Evolutionary conservation across 305 asterid genomes (phyloP), one percentile per base, ranked within the genome.

Genomic region (Salvia sclarea): DNA sequence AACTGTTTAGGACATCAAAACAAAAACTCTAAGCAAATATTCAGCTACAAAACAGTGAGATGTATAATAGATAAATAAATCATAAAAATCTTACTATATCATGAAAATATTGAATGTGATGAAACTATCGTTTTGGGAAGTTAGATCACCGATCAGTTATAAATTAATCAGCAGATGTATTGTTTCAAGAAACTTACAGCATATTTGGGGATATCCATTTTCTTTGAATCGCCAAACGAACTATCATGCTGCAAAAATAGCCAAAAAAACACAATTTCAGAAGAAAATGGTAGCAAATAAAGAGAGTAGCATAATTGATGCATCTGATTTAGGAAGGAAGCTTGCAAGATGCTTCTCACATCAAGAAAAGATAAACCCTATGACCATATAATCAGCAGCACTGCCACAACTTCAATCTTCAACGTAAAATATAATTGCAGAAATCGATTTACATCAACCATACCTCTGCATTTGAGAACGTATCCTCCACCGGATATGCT

Each of bases 121-220:
- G 61, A 55, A 37, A 52, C 31, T 31, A 47, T 30, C 67, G 49
- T 47, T 53, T 16, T 55, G 25, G 8, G 72, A 67, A 16, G 45
- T 22, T 47, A 66, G 53, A 53, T 38, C 18, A 52, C 54, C 31
- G 45, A 43, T 37, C 61, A 31, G 9, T 24, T 20, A 20, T 48
- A 41, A 69, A 77, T 57, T 20, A 58, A 22, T 60, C 33, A 55
- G 38, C 56, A 62, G 21, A 60, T 47, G 40, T 33, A 38, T 7
- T 47, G 40, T 33, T 30, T 7, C 72, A 48, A 40, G 57, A 71
- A 80, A 82, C 96, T 87, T 83, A 94, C 99, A 54, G 97, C 99
- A 76, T 87, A 94, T 78, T 69, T 89, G 43, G 95, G 95, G 72
- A 76, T 66, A 68, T 81, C 90, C 64, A 70, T 73, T 66, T 76